Conservation (phyloP, 306 rosid species). For the Pachyrhizus erosus region DNA sequence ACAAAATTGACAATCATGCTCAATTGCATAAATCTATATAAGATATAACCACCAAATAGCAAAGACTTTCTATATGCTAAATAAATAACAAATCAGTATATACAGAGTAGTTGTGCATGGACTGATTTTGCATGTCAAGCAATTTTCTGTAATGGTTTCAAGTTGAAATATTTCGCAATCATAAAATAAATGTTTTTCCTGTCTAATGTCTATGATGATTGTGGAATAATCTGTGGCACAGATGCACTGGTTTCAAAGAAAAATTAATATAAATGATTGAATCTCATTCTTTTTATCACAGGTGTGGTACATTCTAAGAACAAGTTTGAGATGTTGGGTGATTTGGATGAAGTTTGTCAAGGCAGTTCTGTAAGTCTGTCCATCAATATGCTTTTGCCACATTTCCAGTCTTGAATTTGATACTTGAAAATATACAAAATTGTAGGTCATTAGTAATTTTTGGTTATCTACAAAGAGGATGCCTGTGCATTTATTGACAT, state of each 20-base stretch:
- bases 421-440: slow-evolving; percentile 8
- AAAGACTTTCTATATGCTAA: slow-evolving; percentile 6
- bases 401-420: slow-evolving; percentile 20
- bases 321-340: slow-evolving; percentile 58
- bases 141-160: not conserved
- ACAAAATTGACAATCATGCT: slow-evolving; percentile 33
- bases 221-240: slow-evolving; percentile 9
- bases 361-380: slow-evolving; percentile 61
- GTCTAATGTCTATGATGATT: slow-evolving; percentile 14
- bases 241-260: slow-evolving; percentile 31
- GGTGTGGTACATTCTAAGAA: slow-evolving; percentile 68
- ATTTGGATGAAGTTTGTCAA: slow-evolving; percentile 61
- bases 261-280: slow-evolving; percentile 36
- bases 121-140: slow-evolving; percentile 26
- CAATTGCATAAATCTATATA: not conserved
- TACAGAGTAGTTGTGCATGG: slow-evolving; percentile 9
- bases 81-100: not conserved
- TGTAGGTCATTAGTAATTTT: not conserved
- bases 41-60: not conserved
- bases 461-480: slow-evolving; percentile 12
- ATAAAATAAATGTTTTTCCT: slow-evolving; percentile 1
- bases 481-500: slow-evolving; percentile 29
- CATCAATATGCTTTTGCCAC: slow-evolving; percentile 12
- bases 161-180: slow-evolving; percentile 31
- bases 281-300: slow-evolving; percentile 44